Evolutionary conservation across 345 rosid genomes (phyloP).

Genomic region (Anastatica hierochuntica): DNA sequence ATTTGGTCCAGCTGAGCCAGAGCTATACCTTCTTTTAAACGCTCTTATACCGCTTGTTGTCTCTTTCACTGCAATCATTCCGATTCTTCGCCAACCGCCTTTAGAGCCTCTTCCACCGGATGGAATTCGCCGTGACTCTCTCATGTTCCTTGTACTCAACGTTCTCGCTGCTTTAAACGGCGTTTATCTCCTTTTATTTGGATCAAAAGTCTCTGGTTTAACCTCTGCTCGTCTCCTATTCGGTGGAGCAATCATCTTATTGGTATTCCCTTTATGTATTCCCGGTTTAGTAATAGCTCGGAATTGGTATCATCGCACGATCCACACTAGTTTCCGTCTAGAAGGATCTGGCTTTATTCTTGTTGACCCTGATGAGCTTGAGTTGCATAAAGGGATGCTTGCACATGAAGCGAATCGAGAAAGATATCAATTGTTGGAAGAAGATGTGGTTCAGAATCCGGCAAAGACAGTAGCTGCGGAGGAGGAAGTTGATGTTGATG

Average conservation of each 20-base stretch:
- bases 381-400: constrained; percentile 68
- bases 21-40: constrained; percentile 66
- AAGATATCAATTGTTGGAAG: constrained; percentile 22
- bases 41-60: constrained; percentile 51
- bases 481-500: constrained; percentile 10
- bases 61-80: constrained; percentile 54
- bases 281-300: constrained; percentile 82
- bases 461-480: not conserved
- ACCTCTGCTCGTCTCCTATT: constrained; percentile 45
- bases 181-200: constrained; percentile 62
- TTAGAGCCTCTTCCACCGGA: constrained; percentile 69
- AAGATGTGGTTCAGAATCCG: constrained; percentile 14
- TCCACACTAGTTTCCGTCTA: constrained; percentile 55
- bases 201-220: constrained; percentile 34
- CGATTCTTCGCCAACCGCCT: constrained; percentile 82
- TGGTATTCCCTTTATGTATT: constrained; percentile 57
- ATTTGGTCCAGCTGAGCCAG: constrained; percentile 39
- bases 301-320: constrained; percentile 50
- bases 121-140: constrained; percentile 60
- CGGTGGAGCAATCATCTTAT: constrained; percentile 59
- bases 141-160: constrained; percentile 67
- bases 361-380: constrained; percentile 78
- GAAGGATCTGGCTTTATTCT: constrained; percentile 62
- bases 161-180: constrained; percentile 60
- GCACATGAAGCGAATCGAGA: constrained; percentile 38